Base-by-base conservation (phyloP, 2,329 filamentous ascomycete species). In the Arachnomyces sp. region DNA sequence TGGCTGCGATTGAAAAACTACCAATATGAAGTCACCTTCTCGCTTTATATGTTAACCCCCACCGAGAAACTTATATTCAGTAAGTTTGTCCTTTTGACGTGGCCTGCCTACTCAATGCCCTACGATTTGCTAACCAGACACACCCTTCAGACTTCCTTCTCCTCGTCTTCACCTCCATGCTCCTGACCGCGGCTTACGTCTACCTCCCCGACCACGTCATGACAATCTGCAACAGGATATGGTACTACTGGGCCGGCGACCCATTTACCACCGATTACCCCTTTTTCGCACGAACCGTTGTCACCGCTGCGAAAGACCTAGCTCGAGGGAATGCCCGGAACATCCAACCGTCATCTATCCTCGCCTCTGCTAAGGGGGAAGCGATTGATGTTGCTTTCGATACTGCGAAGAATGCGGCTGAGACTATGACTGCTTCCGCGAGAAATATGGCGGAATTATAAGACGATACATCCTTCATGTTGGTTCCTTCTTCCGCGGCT, bases 51-150 rank as follows among this genome's bases (percentile, higher is more conserved):
- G 84, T 82, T 95, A 54, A 95, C 89, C 29, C 84, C 88, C 1
- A 88, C 84, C 38, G 92, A 98, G 72, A 94, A 94, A 65, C 90
- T 94, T 66, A 82, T 94, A 55, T 94, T 96, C 68, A 96, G 92
- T 96, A 76, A 43, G 87, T 67, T 38, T 25, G 3, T 31, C 13
- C 42, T 44, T 20, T 38, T 38, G n/a, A 31, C 20, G n/a, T n/a
- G n/a, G n/a, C 6, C 28, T 31, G 40, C 32, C 5, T 6, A n/a
- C 13, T 30, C 40, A 9, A 5, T 9, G 20, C 20, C 20, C 9
- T 25, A 25, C 20, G 9, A 9, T 9, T 25, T 34, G 33, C 34
- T 43, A 34, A 47, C 20, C n/a, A 8, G 17, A 11, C 6, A 11
- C 12, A 16, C 33, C 28, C 12, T 36, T 45, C 55, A 95, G 90